phyloP scores from a whole-genome alignment of 768 basidiomycete species.

The Lactarius hatsudake region DNA sequence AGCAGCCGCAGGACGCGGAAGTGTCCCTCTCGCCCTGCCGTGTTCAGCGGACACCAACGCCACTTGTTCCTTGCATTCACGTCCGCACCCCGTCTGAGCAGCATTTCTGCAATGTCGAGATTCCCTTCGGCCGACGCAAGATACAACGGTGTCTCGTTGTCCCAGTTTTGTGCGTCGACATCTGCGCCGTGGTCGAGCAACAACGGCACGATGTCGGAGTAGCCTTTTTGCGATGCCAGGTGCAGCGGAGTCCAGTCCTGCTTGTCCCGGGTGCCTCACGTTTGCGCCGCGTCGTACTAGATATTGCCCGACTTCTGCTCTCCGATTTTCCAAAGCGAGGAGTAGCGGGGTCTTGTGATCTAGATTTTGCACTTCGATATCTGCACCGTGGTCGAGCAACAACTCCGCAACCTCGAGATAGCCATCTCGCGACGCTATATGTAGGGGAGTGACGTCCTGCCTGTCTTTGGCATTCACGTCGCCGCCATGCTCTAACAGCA shows the following conservation, averaged over 20 bases:
- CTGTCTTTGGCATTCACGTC: background rate
- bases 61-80: background rate
- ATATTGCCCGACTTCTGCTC: background rate
- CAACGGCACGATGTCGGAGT: background rate
- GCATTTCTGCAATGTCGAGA: background rate
- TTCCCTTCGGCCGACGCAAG: background rate
- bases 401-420: background rate
- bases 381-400: slow-evolving; percentile 1
- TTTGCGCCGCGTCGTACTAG: background rate
- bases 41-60: background rate
- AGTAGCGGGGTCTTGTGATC: background rate
- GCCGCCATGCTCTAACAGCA: background rate
- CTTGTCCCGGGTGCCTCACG: background rate
- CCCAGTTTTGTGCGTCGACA: background rate
- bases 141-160: background rate
- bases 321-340: background rate
- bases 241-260: background rate
- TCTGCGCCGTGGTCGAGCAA: background rate
- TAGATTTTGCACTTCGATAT: background rate
- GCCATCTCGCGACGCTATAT: background rate
- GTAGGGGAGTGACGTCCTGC: background rate
- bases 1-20: background rate
- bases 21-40: background rate
- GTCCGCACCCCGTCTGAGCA: slow-evolving; percentile 1
- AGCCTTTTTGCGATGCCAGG: background rate